These are phyloP conservation scores for Globisporangium paddicum DNA, from an alignment of 352 stramenopile genomes.

Conservation along the genomic window DNA sequence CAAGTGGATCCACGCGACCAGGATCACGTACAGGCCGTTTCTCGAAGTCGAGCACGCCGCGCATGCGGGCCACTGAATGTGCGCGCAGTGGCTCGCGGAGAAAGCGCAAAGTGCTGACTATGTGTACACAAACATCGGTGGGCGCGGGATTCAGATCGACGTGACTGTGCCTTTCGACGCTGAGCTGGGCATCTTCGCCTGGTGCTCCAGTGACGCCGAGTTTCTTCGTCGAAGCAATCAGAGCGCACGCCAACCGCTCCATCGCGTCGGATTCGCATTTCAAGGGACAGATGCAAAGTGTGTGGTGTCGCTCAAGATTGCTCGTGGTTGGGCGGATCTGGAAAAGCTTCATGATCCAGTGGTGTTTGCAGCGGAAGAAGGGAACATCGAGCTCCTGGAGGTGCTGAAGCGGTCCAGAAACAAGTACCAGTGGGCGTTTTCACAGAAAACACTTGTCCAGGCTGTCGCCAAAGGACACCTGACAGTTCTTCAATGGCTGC, in stretches of 20 bases:
- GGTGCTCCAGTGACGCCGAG: not conserved
- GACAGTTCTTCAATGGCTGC: not conserved
- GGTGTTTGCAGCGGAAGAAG: not conserved
- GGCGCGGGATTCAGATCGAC: not conserved
- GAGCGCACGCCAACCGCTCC: not conserved
- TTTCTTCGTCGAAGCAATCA: not conserved
- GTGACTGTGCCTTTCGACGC: not conserved
- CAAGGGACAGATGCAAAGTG: not conserved
- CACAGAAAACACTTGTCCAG: not conserved
- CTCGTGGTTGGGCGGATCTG: not conserved
- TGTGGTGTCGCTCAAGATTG: not conserved
- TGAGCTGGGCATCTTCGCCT: not conserved
- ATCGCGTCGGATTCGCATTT: not conserved
- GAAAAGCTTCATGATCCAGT: not conserved
- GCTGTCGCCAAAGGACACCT: not conserved
- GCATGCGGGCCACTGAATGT: not conserved
- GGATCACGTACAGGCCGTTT: not conserved
- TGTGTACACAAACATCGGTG: no score
- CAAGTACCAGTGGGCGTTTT: not conserved
- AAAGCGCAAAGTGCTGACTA: not conserved
- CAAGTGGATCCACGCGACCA: not conserved
- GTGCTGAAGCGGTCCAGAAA: not conserved
- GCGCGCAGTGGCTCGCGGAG: not conserved
- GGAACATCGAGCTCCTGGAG: not conserved
- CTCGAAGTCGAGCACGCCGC: slow-evolving; percentile 1